These are phyloP conservation scores for Carex kokanica DNA, from an alignment of 176 grass and related monocot genomes.

Conservation along the genomic window DNA sequence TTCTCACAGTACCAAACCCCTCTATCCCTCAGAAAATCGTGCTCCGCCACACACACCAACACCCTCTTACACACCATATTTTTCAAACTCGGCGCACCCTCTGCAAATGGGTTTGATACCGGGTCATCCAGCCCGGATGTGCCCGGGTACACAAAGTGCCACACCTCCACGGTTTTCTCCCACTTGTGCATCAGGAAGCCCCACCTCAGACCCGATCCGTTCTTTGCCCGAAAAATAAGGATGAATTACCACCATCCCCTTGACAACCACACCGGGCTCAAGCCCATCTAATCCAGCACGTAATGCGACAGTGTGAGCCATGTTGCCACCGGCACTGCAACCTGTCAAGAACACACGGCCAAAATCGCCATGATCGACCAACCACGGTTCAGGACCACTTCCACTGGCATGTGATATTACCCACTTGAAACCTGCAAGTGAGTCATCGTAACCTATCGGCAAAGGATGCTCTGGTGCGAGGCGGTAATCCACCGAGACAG, in stretches of 20 bases:
- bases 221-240: slow-evolving; percentile 68
- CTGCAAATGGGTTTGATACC: slow-evolving; percentile 59
- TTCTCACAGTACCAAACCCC: slow-evolving; percentile 70
- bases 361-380: slow-evolving; percentile 53
- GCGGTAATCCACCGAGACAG: slow-evolving; percentile 68
- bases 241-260: slow-evolving; percentile 49
- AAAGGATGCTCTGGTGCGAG: slow-evolving; percentile 75
- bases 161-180: slow-evolving; percentile 42
- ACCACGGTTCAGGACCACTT: slow-evolving; percentile 45
- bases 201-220: slow-evolving; percentile 43
- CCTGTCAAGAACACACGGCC: slow-evolving; percentile 48
- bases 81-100: slow-evolving; percentile 47
- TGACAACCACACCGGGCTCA: slow-evolving; percentile 25
- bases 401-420: slow-evolving; percentile 47
- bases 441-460: slow-evolving; percentile 63
- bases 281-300: slow-evolving; percentile 37
- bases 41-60: slow-evolving; percentile 68
- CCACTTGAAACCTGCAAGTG: slow-evolving; percentile 50
- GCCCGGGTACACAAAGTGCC: slow-evolving; percentile 56
- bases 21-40: slow-evolving; percentile 61
- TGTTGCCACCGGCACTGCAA: slow-evolving; percentile 57
- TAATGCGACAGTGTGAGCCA: slow-evolving; percentile 55
- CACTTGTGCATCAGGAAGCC: slow-evolving; percentile 32
- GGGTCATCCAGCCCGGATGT: slow-evolving; percentile 63
- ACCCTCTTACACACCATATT: slow-evolving; percentile 47